A percentile compares a stretch with the other conserved stretches of the same genome.
phyloP scores from a whole-genome alignment of 2,329 filamentous ascomycete species.

The Aspergillus tanneri region DNA sequence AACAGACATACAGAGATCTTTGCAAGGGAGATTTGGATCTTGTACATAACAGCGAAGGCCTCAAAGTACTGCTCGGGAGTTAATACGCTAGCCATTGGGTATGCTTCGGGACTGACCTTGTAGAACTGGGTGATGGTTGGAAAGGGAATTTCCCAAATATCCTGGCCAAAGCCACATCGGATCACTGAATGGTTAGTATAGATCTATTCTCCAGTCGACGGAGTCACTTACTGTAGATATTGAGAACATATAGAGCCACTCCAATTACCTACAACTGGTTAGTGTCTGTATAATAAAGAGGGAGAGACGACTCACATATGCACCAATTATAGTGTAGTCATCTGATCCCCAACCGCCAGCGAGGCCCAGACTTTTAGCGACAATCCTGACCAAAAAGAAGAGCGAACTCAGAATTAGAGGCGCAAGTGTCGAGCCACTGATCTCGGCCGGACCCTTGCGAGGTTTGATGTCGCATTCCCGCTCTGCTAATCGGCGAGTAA shows the following conservation, averaged over 20 bases:
- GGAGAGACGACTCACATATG: slow-evolving; percentile 13
- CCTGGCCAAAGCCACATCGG: slow-evolving; percentile 22
- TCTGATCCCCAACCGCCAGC: slow-evolving; percentile 19
- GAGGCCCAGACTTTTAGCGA: slow-evolving; percentile 12
- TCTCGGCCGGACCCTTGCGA: slow-evolving; percentile 10
- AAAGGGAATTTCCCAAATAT: slow-evolving; percentile 26
- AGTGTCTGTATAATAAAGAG: neutral
- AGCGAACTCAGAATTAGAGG: slow-evolving; percentile 15
- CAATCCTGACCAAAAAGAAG: slow-evolving; percentile 15
- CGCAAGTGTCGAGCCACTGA: slow-evolving; percentile 11
- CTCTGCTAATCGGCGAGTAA: slow-evolving; percentile 4
- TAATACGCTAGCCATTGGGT: neutral
- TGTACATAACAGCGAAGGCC: slow-evolving; percentile 21
- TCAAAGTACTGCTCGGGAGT: slow-evolving; percentile 15
- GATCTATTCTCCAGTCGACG: neutral
- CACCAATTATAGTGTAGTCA: slow-evolving; percentile 17
- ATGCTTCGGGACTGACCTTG: slow-evolving; percentile 16
- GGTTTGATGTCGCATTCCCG: slow-evolving; percentile 11
- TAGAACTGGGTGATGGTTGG: slow-evolving; percentile 20
- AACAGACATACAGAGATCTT: slow-evolving; percentile 28
- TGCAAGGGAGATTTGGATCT: slow-evolving; percentile 23
- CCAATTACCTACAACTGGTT: slow-evolving; percentile 10
- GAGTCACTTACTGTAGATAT: slow-evolving; percentile 12
- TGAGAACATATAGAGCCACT: slow-evolving; percentile 12
- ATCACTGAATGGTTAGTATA: slow-evolving; percentile 16